Evolutionary conservation across 345 rosid genomes (phyloP), one percentile per base, ranked within the genome.

Genomic region (Gossypium arboreum): DNA sequence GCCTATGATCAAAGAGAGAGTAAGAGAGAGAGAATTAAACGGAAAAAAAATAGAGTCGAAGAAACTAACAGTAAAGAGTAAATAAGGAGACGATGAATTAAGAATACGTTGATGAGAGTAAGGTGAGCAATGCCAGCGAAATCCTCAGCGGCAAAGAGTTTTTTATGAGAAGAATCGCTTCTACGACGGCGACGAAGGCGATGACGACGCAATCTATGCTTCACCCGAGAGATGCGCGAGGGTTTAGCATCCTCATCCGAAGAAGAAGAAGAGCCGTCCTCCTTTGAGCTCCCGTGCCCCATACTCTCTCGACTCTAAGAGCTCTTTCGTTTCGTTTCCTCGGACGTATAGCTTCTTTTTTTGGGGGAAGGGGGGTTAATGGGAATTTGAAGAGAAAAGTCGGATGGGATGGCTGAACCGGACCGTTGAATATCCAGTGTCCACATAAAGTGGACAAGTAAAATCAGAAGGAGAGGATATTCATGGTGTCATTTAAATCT

Each of bases 81-180:
- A 64, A 72, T 15, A n/a, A 52, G 64, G 22, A 50, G 48, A 78
- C 0, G 18, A 15, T 22, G 45, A 11, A 29, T 60, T 60, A 20
- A 18, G 11, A 81, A 34, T 85, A 91, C 97, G 63, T 85, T 68
- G 10, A 88, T 73, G 41, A 94, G 81, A 78, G 95, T 86, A 68
- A 94, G 89, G 81, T 87, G 92, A 41, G 98, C 97, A 71, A 94
- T 88, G 82, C 98, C 98, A 45, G 92, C 83, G 75, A 94, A 89
- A 82, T 89, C 90, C 1, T 91, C 97, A 11, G 83, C 88, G 12
- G 82, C 65, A 9, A 79, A 45, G 66, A 82, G 78, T 70, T 79
- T 90, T 52, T 56, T 74, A 67, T 54, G 73, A 17, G 83, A 73
- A 10, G 78, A 72, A 68, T 79, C 80, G 43, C 45, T 2, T 67